Evolutionary conservation across 2,329 filamentous ascomycete species (phyloP), one percentile per base, ranked within the genome.

Genomic region (Aspergillus sp.): DNA sequence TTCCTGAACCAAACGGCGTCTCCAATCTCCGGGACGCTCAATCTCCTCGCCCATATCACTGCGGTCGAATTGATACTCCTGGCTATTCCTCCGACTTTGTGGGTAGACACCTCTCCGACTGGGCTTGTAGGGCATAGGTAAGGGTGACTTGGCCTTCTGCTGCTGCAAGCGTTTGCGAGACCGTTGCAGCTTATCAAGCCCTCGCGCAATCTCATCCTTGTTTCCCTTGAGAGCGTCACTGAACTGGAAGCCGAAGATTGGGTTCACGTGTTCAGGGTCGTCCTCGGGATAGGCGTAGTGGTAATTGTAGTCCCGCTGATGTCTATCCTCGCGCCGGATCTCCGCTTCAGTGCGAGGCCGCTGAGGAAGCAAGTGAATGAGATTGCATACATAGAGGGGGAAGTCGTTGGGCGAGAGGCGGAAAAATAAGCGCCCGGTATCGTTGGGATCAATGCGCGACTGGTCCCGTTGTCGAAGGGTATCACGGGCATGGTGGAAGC

Each of bases 271-370:
- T 11, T 44, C 52, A 11, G 52, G 15, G n/a, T 42, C 21, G 8
- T 54, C 52, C 38, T 54, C 39, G 3, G 38, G 21, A 30, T 54
- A 54, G 15, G 41, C 52, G 21, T 54, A 50, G 10, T 50, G 25
- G 8, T 50, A 54, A 8, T 8, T 38, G 39, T 54, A 54, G 19
- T 42, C 38, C n/a, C 38, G 25, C n/a, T 54, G 39, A 19, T 44
- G 25, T 32, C 38, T 30, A 44, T 54, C 52, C 52, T 54, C 39
- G 25, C 52, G 52, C 8, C 52, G 52, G 25, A 54, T 54, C 15
- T 54, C 52, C 23, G 52, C 52, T 13, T 54, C 36, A 6, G 52
- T 44, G 23, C 23, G 52, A 25, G 42, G 38, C 38, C 38, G 52
- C 38, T 21, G 52, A 15, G 52, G 52, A 21, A 54, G 38, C 38